Evolutionary conservation across 2,329 filamentous ascomycete genomes (phyloP).

Genomic region (Xylariaceae sp.): DNA sequence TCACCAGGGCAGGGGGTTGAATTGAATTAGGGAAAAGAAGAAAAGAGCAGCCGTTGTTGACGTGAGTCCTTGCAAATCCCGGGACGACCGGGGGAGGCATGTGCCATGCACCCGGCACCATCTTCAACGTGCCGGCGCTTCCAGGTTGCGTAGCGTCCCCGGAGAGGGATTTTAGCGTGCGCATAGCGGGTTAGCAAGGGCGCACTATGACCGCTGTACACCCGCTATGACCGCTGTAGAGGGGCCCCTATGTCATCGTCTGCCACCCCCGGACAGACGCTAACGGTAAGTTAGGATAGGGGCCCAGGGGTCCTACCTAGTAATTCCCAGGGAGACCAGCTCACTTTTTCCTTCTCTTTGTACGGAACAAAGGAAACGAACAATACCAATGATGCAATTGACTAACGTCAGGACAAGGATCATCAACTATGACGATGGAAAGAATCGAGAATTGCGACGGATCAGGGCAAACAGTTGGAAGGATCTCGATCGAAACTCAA

Average conservation of each 20-base stretch:
- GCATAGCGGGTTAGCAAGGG: not conserved
- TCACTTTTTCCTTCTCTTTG: no score
- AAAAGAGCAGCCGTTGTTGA: not conserved
- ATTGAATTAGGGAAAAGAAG: not conserved
- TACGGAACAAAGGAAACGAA: no score
- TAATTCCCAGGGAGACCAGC: no score
- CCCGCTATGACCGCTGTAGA: not conserved
- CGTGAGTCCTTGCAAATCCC: not conserved
- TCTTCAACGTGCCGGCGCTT: not conserved
- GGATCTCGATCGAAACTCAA: no score
- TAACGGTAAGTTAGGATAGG: no score
- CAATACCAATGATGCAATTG: no score
- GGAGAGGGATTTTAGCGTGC: not conserved
- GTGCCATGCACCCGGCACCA: not conserved
- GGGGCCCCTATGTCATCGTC: not conserved
- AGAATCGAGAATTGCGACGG: not conserved
- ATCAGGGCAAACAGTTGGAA: no score
- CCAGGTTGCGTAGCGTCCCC: not conserved
- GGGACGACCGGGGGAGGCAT: not conserved
- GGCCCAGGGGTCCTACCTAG: no score
- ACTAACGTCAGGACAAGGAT: not conserved
- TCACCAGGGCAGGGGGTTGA: not conserved
- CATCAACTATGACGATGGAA: not conserved
- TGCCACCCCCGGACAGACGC: no score
- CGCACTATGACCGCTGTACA: not conserved